Evolutionary conservation across 495 filamentous ascomycete species (phyloP), one percentile per base, ranked within the genome.

Genomic region (Annulohypoxylon bovei): DNA sequence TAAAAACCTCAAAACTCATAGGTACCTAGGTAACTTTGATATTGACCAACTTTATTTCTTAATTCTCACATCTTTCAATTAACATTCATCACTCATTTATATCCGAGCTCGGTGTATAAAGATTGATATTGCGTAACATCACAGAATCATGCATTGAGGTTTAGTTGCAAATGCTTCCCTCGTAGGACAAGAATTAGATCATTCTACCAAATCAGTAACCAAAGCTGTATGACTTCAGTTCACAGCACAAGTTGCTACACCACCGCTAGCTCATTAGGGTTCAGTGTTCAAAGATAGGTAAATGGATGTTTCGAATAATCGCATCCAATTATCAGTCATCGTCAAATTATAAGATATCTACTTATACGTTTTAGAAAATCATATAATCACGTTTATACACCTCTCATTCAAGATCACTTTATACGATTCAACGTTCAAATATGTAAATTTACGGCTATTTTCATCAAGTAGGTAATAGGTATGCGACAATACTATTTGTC

Each of bases 401-500:
- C 39, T 18, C 12, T 35, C 33, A 35, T 35, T 35, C 33, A 7
- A 35, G 9, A 12, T 2, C 33, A 35, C 12, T 12, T 12, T 35
- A 35, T 35, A 35, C 1, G 12, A 2, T 0, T 12, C 8, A 35
- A 0, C 6, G 33, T 35, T 11, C 2, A 35, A 12, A 11, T 35
- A 35, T 20, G n/a, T 37, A 25, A 5, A 16, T 58, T 50, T 32
- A 53, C 28, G 23, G 42, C 16, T 30, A 66, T 53, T 20, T 49
- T 61, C 28, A 12, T 52, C 56, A 42, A 67, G 62, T 56, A 71
- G 23, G 25, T n/a, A 58, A 25, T 16, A 12, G 18, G 50, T 61
- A 62, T 54, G 18, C 23, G 47, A 8, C 33, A 22, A 22, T 71
- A 44, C 39, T 35, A 72, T 72, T 72, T 65, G 69, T 72, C 64